These are phyloP conservation scores for Chondrostereum purpureum DNA, from an alignment of 1,284 basidiomycete species.

Conservation along the genomic window DNA sequence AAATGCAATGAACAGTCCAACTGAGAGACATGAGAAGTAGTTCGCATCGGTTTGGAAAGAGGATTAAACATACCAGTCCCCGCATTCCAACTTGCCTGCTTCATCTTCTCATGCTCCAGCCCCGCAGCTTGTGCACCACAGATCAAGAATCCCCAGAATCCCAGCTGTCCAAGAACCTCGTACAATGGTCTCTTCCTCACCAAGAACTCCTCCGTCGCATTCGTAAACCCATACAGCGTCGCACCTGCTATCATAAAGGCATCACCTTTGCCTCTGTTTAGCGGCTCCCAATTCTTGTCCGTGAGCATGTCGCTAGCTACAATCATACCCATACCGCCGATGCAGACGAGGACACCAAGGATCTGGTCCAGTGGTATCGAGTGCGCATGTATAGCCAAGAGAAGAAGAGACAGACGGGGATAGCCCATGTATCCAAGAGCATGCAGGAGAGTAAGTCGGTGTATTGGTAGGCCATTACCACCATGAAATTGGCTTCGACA, in stretches of 20 bases:
- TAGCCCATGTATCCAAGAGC: slow-evolving; percentile 85
- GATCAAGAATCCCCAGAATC: slow-evolving; percentile 77
- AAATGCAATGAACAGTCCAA: slow-evolving; percentile 70
- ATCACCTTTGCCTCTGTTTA: slow-evolving; percentile 70
- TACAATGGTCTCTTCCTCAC: slow-evolving; percentile 76
- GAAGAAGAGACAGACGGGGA: slow-evolving; percentile 78
- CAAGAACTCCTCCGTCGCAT: slow-evolving; percentile 82
- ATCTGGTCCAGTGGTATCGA: slow-evolving; percentile 76
- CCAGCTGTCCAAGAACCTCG: slow-evolving; percentile 79
- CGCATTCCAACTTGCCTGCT: slow-evolving; percentile 62
- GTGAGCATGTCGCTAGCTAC: slow-evolving; percentile 69
- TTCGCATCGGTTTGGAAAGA: slow-evolving; percentile 4
- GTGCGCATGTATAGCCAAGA: slow-evolving; percentile 77
- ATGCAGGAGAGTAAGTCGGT: slow-evolving; percentile 82
- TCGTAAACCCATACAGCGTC: slow-evolving; percentile 79
- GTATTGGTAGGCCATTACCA: slow-evolving; percentile 81
- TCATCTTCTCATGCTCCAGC: slow-evolving; percentile 67
- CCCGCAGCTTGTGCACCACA: slow-evolving; percentile 72
- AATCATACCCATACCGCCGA: slow-evolving; percentile 72
- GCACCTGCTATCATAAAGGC: slow-evolving; percentile 82
- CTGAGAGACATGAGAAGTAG: slow-evolving; percentile 26
- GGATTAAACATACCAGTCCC: slow-evolving; percentile 43
- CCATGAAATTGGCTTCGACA: slow-evolving; percentile 81
- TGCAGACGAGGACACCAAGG: slow-evolving; percentile 71
- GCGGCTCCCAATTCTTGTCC: slow-evolving; percentile 62